These are phyloP conservation scores for Graphilbum fragrans DNA, from an alignment of 2,329 filamentous ascomycete genomes.

Conservation along the genomic window DNA sequence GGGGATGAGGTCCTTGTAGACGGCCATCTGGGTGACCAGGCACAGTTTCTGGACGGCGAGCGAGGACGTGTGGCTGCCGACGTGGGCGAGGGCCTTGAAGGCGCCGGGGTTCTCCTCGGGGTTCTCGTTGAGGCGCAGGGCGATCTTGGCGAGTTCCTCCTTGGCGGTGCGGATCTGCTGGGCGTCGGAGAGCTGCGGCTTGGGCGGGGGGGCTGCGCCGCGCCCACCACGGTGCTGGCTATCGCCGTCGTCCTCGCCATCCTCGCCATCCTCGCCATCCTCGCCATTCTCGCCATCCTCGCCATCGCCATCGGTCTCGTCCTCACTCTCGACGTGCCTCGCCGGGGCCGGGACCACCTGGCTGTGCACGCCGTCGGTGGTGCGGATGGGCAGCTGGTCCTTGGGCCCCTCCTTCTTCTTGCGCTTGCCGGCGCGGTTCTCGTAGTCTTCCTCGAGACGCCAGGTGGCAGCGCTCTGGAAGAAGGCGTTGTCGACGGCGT, in stretches of 20 bases:
- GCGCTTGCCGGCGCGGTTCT: conserved; percentile 50
- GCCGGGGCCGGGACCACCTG: conserved; percentile 22
- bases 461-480: conserved; percentile 67
- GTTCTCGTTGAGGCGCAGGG: conserved; percentile 72
- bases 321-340: conserved; percentile 14
- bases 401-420: conserved; percentile 59
- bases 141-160: conserved; percentile 81
- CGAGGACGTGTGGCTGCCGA: conserved; percentile 57
- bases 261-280: conserved; percentile 48
- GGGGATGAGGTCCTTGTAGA: conserved; percentile 94
- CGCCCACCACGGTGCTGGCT: conserved; percentile 17
- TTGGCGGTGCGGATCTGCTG: conserved; percentile 80
- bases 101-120: conserved; percentile 79
- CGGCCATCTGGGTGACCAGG: conserved; percentile 72
- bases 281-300: conserved; percentile 49
- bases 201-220: conserved; percentile 18
- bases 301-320: conserved; percentile 47
- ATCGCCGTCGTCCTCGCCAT: conserved; percentile 31
- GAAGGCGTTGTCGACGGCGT: conserved; percentile 52
- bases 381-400: conserved; percentile 76
- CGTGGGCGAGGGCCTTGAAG: conserved; percentile 65
- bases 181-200: conserved; percentile 7
- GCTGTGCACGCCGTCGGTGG: conserved; percentile 58
- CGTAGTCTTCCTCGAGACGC: conserved; percentile 89
- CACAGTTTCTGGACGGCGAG: conserved; percentile 73